Base-by-base conservation (phyloP, 2,329 filamentous ascomycete genomes). In the Neobulgaria alba region DNA sequence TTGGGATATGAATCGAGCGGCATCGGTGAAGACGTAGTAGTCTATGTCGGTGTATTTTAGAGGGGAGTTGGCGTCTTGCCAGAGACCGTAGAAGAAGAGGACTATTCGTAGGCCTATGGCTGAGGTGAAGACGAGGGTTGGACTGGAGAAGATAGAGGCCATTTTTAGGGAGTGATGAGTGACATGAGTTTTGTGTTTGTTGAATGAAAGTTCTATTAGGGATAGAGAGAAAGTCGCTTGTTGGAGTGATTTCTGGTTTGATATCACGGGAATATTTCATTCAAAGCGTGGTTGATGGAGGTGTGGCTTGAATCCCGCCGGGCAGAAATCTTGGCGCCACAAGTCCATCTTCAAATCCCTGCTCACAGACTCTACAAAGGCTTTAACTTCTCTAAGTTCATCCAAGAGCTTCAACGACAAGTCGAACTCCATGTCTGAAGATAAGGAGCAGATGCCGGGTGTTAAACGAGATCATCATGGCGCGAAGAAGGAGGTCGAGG, bases 31-130 rank as follows among this genome's bases (percentile, higher is more conserved):
- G 61, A 98, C 92, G 50, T 88, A 79, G 65, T 98, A 98, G 71
- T 98, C 92, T 56, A 98, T 95, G 65, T 98, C 92, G 38, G 92
- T 98, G 69, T 96, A 98, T 66, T 96, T 96, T 58, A 98, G 67
- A 10, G 90, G 81, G 5, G 88, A 93, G 65, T 89, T 73, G 45
- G 86, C 82, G 65, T 98, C 92, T 67, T 98, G 92, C 71, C 85
- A 89, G 46, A 87, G 75, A 43, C 92, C 90, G 62, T 96, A 96
- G 56, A 93, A 60, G 36, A 96, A 75, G 48, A 98, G 79, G 21
- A 68, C 61, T 4, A 77, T 59, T 46, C 92, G 85, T 17, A 98
- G 73, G 35, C 79, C 55, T 39, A 79, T 67, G 37, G 76, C 69
- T 10, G 73, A 61, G 39, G 65, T 48, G 61, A 82, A 77, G 54